Evolutionary conservation across 2,329 filamentous ascomycete species (phyloP).

Genomic region (Alternaria gaisen): DNA sequence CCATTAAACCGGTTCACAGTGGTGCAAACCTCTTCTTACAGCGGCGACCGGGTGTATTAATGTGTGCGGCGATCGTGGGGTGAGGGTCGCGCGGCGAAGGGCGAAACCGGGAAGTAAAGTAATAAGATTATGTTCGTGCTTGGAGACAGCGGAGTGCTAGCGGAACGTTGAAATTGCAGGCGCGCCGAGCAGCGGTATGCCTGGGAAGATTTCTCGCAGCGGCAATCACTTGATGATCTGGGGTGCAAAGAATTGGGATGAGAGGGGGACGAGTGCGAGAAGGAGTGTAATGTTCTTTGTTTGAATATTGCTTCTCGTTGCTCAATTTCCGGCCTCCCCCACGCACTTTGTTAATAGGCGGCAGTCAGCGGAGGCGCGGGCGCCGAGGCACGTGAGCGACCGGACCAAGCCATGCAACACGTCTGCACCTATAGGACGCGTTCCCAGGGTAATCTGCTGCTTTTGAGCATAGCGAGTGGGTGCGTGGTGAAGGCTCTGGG

Average conservation of each 20-base stretch:
- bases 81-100: slow-evolving; percentile 36
- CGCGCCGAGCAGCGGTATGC: slow-evolving; percentile 12
- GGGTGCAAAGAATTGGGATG: not conserved
- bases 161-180: slow-evolving; percentile 22
- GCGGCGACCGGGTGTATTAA: slow-evolving; percentile 38
- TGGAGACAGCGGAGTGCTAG: slow-evolving; percentile 28
- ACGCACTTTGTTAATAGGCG: slow-evolving; percentile 18
- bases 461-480: slow-evolving; percentile 22
- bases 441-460: slow-evolving; percentile 23
- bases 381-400: slow-evolving; percentile 15
- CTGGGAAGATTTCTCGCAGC: slow-evolving; percentile 5
- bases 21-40: slow-evolving; percentile 43
- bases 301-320: slow-evolving; percentile 1
- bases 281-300: slow-evolving; percentile 8
- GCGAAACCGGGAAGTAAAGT: slow-evolving; percentile 30
- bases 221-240: slow-evolving; percentile 11
- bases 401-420: not conserved
- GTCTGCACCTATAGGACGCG: slow-evolving; percentile 23
- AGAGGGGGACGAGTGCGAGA: not conserved
- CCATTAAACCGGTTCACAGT: slow-evolving; percentile 51
- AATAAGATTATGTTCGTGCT: slow-evolving; percentile 27
- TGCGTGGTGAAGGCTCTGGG: slow-evolving; percentile 9
- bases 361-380: slow-evolving; percentile 15
- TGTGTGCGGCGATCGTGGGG: slow-evolving; percentile 39
- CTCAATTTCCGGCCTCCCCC: slow-evolving; percentile 10